A percentile compares a stretch with the other conserved stretches of the same genome.
Conservation (phyloP, 257 asterid species). For the Solanum piurae region DNA sequence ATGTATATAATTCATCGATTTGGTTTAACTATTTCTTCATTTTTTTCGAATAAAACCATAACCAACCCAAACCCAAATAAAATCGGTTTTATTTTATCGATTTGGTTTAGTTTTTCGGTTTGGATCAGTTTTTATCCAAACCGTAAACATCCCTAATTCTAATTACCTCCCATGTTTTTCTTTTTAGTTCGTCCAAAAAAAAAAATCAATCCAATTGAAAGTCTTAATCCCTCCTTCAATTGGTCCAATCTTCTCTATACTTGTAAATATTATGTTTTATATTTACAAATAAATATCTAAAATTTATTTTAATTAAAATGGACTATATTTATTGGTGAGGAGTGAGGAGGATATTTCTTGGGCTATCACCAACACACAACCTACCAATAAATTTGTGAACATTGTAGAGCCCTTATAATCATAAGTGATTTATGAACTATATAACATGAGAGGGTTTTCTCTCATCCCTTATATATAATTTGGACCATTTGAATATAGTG, state of each 20-base stretch:
- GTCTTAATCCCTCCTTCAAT: background rate
- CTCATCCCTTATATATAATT: background rate
- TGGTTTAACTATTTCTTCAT: no score
- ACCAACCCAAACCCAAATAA: no score
- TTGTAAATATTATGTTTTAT: no score
- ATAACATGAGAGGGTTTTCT: background rate
- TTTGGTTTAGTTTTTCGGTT: no score
- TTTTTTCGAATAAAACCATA: no score
- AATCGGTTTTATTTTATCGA: no score
- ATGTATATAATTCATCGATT: no score
- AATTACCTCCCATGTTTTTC: background rate
- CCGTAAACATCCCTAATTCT: no score
- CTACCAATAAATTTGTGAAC: background rate
- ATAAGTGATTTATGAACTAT: background rate
- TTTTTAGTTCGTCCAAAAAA: background rate
- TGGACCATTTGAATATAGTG: background rate
- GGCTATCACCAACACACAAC: background rate
- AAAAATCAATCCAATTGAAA: background rate
- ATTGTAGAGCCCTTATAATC: background rate
- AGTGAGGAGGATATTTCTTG: background rate
- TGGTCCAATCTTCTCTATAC: background rate
- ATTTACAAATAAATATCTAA: no score
- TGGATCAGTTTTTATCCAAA: no score
- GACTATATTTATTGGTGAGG: background rate
- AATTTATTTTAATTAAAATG: no score